Evolutionary conservation across 306 rosid species (phyloP), one percentile per base, ranked within the genome.

Genomic region (Acacia melanoxylon): DNA sequence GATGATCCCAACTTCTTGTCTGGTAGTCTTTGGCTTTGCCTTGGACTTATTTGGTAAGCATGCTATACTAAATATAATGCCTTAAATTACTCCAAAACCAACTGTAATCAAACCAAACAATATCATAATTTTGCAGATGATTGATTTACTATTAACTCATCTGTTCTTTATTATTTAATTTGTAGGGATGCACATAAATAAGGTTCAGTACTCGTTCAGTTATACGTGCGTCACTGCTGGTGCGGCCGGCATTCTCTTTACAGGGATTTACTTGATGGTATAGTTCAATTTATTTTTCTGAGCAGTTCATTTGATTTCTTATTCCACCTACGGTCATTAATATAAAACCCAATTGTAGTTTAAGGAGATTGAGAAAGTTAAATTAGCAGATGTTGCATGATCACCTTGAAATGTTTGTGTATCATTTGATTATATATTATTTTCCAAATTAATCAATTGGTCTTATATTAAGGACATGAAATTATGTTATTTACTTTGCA

Each of bases 181-280:
- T 88, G 81, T 70, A 88, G 91, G 91, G 81, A 89, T 96, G 97
- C 97, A 90, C 85, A 82, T 92, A 85, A 96, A 96, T 86, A 96
- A 96, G 91, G 94, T 89, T 86, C 94, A 93, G 48, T 96, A 96
- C 85, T 35, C 97, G 17, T 84, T 92, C 72, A 96, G 98, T 86
- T 96, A 96, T 81, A 92, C n/a, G 87, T 91, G 94, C 52, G 86
- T 92, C 83, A 92, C 99, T 74, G 87, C 97, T 61, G 99, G 97
- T 78, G 87, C 91, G 48, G 92, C 98, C 0, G 99, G 98, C 77
- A 77, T 91, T 69, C 92, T 96, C 81, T 90, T 96, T 52, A 83
- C 85, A 1, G 94, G 88, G 77, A 89, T 94, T 76, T 96, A 96
- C 89, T 80, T 96, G 75, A 88, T 90, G 99, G 99, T 96, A 35